A percentile compares a stretch with the other conserved stretches of the same genome.
Conservation (phyloP, 2,329 filamentous ascomycete genomes). For the Ascochyta rabiei region DNA sequence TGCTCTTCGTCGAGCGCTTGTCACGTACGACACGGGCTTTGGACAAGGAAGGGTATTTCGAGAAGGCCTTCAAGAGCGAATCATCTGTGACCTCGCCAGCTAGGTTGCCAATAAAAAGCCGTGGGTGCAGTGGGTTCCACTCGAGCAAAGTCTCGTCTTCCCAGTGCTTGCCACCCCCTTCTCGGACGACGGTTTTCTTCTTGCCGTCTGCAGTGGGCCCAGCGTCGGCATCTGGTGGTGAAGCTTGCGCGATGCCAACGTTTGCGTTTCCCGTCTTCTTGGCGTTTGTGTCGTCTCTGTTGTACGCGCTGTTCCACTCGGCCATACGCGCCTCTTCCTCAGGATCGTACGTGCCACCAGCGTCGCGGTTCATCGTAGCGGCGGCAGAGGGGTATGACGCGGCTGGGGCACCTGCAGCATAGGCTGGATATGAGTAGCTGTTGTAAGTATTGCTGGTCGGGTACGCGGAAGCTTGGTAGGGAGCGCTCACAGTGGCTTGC, state of each 20-base stretch:
- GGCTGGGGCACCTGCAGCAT: constrained; percentile 52
- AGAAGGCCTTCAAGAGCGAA: constrained; percentile 90
- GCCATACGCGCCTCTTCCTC: constrained; percentile 91
- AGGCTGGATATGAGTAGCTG: constrained; percentile 76
- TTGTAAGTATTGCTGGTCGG: constrained; percentile 54
- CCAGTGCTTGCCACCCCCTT: constrained; percentile 92
- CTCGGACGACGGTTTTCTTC: constrained; percentile 84
- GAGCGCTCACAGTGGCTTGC: constrained; percentile 51
- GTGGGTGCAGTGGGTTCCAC: constrained; percentile 94
- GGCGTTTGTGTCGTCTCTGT: constrained; percentile 61
- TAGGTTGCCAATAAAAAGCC: constrained; percentile 94
- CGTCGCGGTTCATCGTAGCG: constrained; percentile 38
- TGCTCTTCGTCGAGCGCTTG: constrained; percentile 94
- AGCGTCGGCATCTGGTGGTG: constrained; percentile 54
- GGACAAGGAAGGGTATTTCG: constrained; percentile 83
- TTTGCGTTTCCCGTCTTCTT: constrained; percentile 53
- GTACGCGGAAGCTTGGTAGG: constrained; percentile 49
- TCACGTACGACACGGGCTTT: constrained; percentile 94
- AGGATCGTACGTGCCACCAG: constrained; percentile 62
- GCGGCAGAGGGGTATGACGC: constrained; percentile 29
- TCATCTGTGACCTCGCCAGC: constrained; percentile 98
- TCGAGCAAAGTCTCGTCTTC: constrained; percentile 86
- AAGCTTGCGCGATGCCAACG: constrained; percentile 41
- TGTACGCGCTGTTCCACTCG: constrained; percentile 92
- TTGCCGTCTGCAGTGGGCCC: constrained; percentile 61